Percentiles rank a stretch among this genome's conserved stretches.
Conservation (phyloP, 352 stramenopile genomes). For the Blastocystis sp. region DNA sequence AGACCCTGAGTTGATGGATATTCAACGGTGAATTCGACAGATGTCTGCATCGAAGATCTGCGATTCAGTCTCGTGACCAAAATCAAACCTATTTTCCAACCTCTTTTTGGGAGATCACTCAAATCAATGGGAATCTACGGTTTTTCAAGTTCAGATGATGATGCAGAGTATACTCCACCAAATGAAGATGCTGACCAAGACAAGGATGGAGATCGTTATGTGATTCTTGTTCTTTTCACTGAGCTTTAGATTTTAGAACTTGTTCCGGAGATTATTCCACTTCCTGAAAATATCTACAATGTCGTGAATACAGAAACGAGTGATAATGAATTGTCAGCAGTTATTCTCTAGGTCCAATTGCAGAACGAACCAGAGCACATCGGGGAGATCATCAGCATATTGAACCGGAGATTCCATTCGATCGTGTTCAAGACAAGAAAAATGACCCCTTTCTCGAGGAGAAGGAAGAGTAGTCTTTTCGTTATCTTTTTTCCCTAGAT, state of each 20-base stretch:
- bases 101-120: background rate
- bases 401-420: conserved; percentile 46
- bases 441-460: conserved; percentile 7
- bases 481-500: background rate
- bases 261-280: conserved; percentile 58
- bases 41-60: background rate
- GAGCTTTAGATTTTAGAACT: conserved; percentile 24
- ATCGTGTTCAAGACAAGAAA: background rate
- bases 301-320: conserved; percentile 20
- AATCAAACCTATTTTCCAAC: background rate
- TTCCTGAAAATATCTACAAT: conserved; percentile 53
- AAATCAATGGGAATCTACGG: background rate
- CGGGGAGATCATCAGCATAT: background rate
- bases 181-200: background rate
- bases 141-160: background rate
- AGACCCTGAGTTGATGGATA: background rate
- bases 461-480: conserved; percentile 33
- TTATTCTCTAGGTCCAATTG: conserved; percentile 40
- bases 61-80: too few relatives aligned
- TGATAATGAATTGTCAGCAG: background rate
- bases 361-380: conserved; percentile 42
- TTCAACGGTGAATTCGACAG: background rate
- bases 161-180: background rate
- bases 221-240: background rate
- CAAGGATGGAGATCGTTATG: background rate